Conservation (phyloP, 1,284 basidiomycete species). For the Mycena citricolor region DNA sequence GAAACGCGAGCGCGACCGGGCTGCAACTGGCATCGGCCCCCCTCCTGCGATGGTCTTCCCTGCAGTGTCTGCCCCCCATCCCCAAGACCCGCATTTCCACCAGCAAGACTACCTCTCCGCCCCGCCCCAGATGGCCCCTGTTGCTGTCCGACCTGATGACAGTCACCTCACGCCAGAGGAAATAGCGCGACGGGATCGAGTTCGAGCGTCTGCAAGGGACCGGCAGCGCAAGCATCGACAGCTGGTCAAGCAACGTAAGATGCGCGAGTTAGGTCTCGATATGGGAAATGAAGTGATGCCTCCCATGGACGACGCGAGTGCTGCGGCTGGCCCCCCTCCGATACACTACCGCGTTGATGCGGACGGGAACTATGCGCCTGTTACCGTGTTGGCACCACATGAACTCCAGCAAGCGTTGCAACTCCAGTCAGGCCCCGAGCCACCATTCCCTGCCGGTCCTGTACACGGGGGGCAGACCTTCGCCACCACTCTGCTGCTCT, state of each 20-base stretch:
- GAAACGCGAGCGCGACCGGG: conserved; percentile 72
- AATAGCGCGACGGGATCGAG: conserved; percentile 58
- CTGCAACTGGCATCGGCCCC: conserved; percentile 31
- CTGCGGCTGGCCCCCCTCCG: too few species aligned
- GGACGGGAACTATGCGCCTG: too few species aligned
- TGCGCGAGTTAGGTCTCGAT: conserved; percentile 73
- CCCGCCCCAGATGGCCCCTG: conserved; percentile 28
- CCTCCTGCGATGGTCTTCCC: conserved; percentile 9
- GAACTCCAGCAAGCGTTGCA: too few species aligned
- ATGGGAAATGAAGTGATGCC: conserved; percentile 68
- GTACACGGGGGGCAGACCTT: conserved; percentile 64
- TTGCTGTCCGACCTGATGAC: conserved; percentile 26
- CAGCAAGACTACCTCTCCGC: conserved; percentile 31
- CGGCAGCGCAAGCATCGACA: conserved; percentile 76
- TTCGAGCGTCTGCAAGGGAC: conserved; percentile 71
- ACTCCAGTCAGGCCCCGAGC: too few species aligned
- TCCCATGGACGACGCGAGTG: conserved; percentile 29
- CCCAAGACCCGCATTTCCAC: conserved; percentile 13
- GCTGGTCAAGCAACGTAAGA: conserved; percentile 72
- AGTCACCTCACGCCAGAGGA: conserved; percentile 63
- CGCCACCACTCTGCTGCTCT: conserved; percentile 67
- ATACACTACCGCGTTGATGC: too few species aligned
- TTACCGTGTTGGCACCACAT: too few species aligned
- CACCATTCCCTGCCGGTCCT: conserved; percentile 47
- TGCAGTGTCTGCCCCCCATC: too few species aligned